Conservation (phyloP, 192 early-diverging fungal genomes). For the Mortierella hygrophila region DNA sequence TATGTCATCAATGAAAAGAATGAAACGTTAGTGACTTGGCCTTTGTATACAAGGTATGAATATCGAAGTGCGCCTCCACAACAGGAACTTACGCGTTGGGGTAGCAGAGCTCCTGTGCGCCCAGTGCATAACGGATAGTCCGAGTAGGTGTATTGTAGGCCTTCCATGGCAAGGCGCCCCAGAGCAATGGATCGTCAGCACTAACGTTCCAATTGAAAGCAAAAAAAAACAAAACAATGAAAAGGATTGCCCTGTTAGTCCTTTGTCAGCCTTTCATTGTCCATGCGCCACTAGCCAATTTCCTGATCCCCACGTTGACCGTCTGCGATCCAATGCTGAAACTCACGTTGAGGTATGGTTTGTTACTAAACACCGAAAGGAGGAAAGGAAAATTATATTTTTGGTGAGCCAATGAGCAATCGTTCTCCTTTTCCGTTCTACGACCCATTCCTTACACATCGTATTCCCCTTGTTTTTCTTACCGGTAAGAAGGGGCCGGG, state of each 20-base stretch:
- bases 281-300: no score
- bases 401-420: background rate
- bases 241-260: background rate
- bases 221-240: conserved; percentile 3
- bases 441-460: background rate
- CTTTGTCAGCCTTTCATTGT: background rate
- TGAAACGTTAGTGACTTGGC: background rate
- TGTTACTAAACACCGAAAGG: conserved; percentile 59
- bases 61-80: conserved; percentile 8
- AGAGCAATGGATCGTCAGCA: conserved; percentile 81
- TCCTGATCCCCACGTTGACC: background rate
- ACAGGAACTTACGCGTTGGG: conserved; percentile 68
- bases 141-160: conserved; percentile 60
- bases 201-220: conserved; percentile 16
- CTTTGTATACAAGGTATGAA: background rate
- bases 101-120: conserved; percentile 91
- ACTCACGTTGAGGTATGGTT: conserved; percentile 79
- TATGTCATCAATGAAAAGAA: background rate
- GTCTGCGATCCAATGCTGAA: background rate
- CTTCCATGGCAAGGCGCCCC: conserved; percentile 77
- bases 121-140: conserved; percentile 84
- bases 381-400: background rate
- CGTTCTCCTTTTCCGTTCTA: background rate
- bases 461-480: background rate
- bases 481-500: conserved; percentile 76